Evolutionary conservation across 441 rosid genomes (phyloP).

Genomic region (Gossypium schwendimanii): DNA sequence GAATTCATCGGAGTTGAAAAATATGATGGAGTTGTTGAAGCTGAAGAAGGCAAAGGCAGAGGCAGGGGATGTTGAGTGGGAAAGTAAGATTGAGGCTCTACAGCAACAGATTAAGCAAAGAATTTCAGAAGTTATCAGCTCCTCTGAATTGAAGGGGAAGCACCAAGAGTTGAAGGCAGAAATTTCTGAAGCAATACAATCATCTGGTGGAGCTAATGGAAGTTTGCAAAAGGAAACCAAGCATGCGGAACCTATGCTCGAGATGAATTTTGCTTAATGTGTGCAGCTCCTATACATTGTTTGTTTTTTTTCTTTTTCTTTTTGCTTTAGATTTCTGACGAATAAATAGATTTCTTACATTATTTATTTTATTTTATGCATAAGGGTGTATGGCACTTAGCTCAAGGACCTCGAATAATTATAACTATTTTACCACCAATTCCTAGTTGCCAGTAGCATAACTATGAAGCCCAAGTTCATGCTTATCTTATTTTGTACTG

Average conservation of each 20-base stretch:
- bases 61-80: slow-evolving; percentile 39
- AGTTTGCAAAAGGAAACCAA: slow-evolving; percentile 22
- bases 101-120: slow-evolving; percentile 54
- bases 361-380: neutral
- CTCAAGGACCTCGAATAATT: neutral
- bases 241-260: slow-evolving; percentile 30
- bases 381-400: neutral
- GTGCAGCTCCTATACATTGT: slow-evolving; percentile 15
- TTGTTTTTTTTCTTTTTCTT: neutral
- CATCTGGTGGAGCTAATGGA: slow-evolving; percentile 26
- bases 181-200: slow-evolving; percentile 35
- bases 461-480: neutral
- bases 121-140: slow-evolving; percentile 42
- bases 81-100: slow-evolving; percentile 45
- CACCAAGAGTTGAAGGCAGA: slow-evolving; percentile 46
- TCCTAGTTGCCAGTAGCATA: neutral
- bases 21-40: slow-evolving; percentile 50
- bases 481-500: neutral
- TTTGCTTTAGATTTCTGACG: neutral
- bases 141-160: slow-evolving; percentile 45
- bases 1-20: slow-evolving; percentile 51
- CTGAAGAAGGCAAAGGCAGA: slow-evolving; percentile 57
- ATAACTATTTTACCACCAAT: neutral
- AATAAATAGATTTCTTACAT: neutral
- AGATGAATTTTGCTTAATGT: slow-evolving; percentile 43